Base-by-base conservation (phyloP, 2,329 filamentous ascomycete species). In the Kalmusia sp. region DNA sequence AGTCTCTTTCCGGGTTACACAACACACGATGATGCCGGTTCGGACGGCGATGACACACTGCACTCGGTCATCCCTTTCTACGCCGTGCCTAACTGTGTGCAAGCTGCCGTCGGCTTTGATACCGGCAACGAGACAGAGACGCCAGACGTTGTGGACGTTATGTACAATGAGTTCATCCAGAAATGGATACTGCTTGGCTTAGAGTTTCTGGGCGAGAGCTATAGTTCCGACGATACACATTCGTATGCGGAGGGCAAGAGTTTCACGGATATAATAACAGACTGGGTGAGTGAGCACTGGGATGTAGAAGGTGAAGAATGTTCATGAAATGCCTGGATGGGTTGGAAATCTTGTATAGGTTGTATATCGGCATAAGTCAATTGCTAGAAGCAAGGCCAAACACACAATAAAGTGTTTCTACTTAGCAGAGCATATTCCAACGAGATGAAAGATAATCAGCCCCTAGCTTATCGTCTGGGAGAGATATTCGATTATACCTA, bases 101-200 rank as follows among this genome's bases (percentile, higher is more conserved):
- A 93, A 71, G 79, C 88, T 1, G 76, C 84, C 52, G 82, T 89
- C 61, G 79, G 75, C 1, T 90, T 96, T 63, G 82, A 87, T 1
- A 56, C 68, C 9, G 61, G 59, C 1, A 59, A 70, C 6, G 76
- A 71, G 0, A n/a, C n/a, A n/a, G 68, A 65, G 9, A 78, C 84
- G 14, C 90, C 91, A 0, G 84, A 89, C 47, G 87, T 76, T 0
- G 92, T 99, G 1, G 93, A 98, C 71, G 72, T 99, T 6, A 87
- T 97, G 12, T 99, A 96, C 69, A 85, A 96, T 52, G 92, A 96
- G 70, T 99, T 97, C 72, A 87, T 98, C 30, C 84, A 95, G 74
- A 87, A 87, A 8, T 96, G 90, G 84, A 79, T 98, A 33, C 74
- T 96, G 15, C 77, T 89, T 9, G 92, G 92, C 2, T 78, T 96